Percentiles rank a stretch among this genome's conserved stretches.
phyloP scores from a whole-genome alignment of 371 early-diverging fungal genomes.

The Mucor plumbeus region DNA sequence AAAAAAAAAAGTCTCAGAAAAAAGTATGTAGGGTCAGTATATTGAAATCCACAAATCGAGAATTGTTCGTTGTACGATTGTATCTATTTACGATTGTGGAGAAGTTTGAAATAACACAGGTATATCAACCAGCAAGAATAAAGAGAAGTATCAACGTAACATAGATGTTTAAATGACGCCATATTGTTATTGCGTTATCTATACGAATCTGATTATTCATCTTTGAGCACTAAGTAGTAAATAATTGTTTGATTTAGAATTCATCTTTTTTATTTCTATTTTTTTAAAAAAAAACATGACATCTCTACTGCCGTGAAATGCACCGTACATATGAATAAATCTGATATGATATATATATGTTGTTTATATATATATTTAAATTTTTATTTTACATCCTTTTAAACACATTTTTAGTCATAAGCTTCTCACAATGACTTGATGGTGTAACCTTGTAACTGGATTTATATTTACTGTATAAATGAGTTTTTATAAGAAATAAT shows the following conservation, averaged over 20 bases:
- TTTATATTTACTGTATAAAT: background rate
- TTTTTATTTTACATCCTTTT: background rate
- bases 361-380: too few species aligned
- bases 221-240: background rate
- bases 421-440: conserved; percentile 15
- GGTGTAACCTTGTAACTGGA: conserved; percentile 3
- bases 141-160: too few species aligned
- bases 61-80: too few species aligned
- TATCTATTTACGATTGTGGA: too few species aligned
- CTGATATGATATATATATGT: background rate
- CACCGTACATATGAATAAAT: background rate
- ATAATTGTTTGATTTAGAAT: background rate
- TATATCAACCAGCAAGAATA: too few species aligned
- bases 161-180: background rate
- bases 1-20: too few species aligned
- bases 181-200: background rate
- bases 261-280: too few species aligned
- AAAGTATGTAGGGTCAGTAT: too few species aligned
- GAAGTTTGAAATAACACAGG: too few species aligned
- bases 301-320: background rate
- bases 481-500: too few species aligned
- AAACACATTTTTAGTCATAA: conserved; percentile 4
- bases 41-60: too few species aligned
- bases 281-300: background rate
- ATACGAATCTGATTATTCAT: background rate